Conservation (phyloP, 495 filamentous ascomycete genomes). For the Trichocladium uniseriatum region DNA sequence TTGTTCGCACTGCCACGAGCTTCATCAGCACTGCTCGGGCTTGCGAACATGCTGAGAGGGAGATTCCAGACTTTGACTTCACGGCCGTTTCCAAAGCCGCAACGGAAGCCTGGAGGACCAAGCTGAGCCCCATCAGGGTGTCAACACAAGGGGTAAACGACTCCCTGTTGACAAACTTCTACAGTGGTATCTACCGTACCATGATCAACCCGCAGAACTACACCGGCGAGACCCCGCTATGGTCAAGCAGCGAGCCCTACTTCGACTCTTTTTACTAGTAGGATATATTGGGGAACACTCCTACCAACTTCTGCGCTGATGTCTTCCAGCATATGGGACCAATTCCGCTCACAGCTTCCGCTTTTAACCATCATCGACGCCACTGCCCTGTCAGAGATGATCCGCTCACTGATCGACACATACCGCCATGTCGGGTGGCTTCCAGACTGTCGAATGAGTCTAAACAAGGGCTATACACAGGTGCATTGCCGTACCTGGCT, state of each 20-base stretch:
- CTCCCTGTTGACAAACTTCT: conserved; percentile 53
- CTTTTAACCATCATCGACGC: conserved; percentile 64
- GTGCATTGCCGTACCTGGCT: neutral
- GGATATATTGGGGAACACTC: too few species aligned
- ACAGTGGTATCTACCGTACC: conserved; percentile 61
- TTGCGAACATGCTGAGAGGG: conserved; percentile 56
- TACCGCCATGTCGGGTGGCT: conserved; percentile 62
- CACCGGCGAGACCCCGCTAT: conserved; percentile 69
- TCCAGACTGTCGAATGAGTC: conserved; percentile 55
- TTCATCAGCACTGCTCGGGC: conserved; percentile 59
- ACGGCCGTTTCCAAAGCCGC: conserved; percentile 43
- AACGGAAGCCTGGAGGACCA: conserved; percentile 50
- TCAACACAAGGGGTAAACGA: conserved; percentile 45
- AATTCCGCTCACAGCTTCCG: conserved; percentile 61
- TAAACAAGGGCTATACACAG: conserved; percentile 65
- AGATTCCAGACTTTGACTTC: conserved; percentile 62
- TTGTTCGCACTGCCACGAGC: conserved; percentile 59
- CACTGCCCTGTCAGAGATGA: conserved; percentile 51
- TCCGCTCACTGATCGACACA: conserved; percentile 62
- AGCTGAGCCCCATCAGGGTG: conserved; percentile 51
- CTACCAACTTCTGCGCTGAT: too few species aligned
- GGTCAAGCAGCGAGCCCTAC: conserved; percentile 63
- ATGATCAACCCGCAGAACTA: conserved; percentile 71
- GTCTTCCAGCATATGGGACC: conserved; percentile 52
- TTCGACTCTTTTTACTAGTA: conserved; percentile 74